Evolutionary conservation across 768 basidiomycete genomes (phyloP).

Genomic region (Kwoniella bestiolae): DNA sequence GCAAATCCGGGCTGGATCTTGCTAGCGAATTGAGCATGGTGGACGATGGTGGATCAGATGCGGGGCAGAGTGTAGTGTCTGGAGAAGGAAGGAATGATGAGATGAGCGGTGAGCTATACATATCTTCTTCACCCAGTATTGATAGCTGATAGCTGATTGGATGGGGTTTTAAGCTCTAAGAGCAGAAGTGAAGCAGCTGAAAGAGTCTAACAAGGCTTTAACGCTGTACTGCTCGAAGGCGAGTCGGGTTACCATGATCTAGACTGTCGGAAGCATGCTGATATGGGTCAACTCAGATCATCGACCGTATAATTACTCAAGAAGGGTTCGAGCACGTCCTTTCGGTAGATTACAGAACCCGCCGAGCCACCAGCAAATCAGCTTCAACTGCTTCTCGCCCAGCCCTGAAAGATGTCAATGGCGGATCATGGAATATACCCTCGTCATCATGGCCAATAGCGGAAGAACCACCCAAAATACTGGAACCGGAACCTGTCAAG

Average conservation of each 20-base stretch:
- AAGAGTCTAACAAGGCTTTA: conserved; percentile 93
- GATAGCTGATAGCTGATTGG: no score
- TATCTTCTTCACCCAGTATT: background rate
- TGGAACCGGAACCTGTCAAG: background rate
- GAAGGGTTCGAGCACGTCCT: conserved; percentile 95
- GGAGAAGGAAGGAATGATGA: background rate
- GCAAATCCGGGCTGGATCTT: conserved; percentile 42
- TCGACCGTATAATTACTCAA: conserved; percentile 93
- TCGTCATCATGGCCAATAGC: background rate
- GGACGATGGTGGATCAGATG: conserved; percentile 68
- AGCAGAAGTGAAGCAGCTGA: conserved; percentile 85
- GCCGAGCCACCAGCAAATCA: conserved; percentile 27
- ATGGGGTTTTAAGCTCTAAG: conserved; percentile 69
- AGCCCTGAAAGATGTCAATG: conserved; percentile 14
- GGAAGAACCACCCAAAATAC: conserved; percentile 4
- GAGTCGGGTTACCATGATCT: background rate
- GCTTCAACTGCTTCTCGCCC: conserved; percentile 2
- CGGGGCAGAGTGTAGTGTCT: conserved; percentile 12
- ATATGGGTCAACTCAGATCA: conserved; percentile 62
- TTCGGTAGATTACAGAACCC: conserved; percentile 71
- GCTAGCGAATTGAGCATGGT: conserved; percentile 90
- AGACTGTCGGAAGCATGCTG: background rate
- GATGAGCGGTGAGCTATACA: conserved; percentile 25
- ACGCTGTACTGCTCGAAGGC: conserved; percentile 89
- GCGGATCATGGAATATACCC: background rate